phyloP scores from a whole-genome alignment of 768 basidiomycete genomes.

The Strobilomyces dryophilus region DNA sequence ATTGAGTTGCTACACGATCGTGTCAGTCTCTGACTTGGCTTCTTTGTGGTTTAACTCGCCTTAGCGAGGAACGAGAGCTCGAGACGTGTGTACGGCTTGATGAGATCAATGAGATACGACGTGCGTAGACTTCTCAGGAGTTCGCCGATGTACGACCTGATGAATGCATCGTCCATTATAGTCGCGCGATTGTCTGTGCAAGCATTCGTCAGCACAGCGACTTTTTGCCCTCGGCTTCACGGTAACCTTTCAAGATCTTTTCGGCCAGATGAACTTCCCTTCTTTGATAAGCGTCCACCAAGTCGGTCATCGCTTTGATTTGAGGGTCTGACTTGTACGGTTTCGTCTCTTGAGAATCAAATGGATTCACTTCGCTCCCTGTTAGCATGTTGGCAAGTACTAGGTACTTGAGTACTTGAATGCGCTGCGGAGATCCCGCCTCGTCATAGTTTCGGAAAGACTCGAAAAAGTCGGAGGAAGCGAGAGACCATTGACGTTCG shows the following conservation, averaged over 20 bases:
- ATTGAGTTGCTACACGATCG: slow-evolving; percentile 75
- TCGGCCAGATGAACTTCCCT: slow-evolving; percentile 97
- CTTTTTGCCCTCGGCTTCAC: neutral
- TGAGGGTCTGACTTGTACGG: slow-evolving; percentile 95
- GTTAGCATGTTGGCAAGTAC: slow-evolving; percentile 98
- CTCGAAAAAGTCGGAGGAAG: slow-evolving; percentile 98
- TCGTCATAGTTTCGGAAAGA: slow-evolving; percentile 99
- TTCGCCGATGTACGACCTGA: slow-evolving; percentile 93
- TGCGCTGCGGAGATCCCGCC: slow-evolving; percentile 92
- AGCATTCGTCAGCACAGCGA: neutral
- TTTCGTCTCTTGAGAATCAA: slow-evolving; percentile 99
- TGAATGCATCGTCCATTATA: slow-evolving; percentile 95
- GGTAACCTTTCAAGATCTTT: slow-evolving; percentile 82
- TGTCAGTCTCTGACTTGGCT: neutral
- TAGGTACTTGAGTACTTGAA: slow-evolving; percentile 97
- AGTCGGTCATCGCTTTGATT: slow-evolving; percentile 96
- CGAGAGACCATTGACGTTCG: slow-evolving; percentile 98
- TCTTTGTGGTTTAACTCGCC: slow-evolving; percentile 38
- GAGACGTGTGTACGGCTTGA: slow-evolving; percentile 94
- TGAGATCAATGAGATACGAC: slow-evolving; percentile 95
- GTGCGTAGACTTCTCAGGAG: slow-evolving; percentile 91
- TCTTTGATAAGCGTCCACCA: slow-evolving; percentile 95
- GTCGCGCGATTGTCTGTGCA: slow-evolving; percentile 82
- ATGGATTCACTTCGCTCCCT: slow-evolving; percentile 97
- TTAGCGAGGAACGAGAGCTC: slow-evolving; percentile 92